phyloP scores from a whole-genome alignment of 495 filamentous ascomycete species.

The Neurospora pannonica region DNA sequence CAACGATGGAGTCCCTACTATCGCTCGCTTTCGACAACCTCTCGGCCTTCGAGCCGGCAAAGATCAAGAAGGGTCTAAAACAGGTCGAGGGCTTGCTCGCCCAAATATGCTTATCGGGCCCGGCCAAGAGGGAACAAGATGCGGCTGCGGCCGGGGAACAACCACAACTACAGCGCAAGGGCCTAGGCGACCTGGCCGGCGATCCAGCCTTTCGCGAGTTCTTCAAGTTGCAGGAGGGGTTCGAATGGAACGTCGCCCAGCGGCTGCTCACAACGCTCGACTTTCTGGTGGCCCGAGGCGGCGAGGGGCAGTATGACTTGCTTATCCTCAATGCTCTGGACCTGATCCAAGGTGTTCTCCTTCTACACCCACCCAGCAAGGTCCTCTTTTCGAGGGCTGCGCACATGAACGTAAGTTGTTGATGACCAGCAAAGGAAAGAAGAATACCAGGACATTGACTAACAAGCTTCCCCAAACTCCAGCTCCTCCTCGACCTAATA shows the following conservation, averaged over 20 bases:
- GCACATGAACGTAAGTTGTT: conserved; percentile 74
- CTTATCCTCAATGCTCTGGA: conserved; percentile 83
- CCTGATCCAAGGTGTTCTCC: conserved; percentile 79
- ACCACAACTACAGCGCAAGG: conserved; percentile 40
- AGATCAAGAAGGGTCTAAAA: conserved; percentile 87
- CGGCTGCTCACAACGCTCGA: conserved; percentile 82
- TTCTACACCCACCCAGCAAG: conserved; percentile 89
- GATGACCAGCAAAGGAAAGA: background rate
- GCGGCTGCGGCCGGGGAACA: conserved; percentile 12
- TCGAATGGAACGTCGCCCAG: conserved; percentile 94
- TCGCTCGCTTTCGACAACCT: conserved; percentile 95
- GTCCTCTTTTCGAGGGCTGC: conserved; percentile 79
- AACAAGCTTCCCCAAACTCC: background rate
- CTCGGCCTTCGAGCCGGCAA: conserved; percentile 78
- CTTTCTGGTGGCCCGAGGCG: conserved; percentile 69
- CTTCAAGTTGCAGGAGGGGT: conserved; percentile 91
- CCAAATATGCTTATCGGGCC: conserved; percentile 78
- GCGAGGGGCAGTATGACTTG: conserved; percentile 75
- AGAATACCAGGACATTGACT: background rate
- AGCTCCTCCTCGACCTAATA: conserved; percentile 86
- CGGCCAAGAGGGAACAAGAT: conserved; percentile 21
- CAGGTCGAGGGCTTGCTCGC: conserved; percentile 94
- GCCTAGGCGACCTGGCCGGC: conserved; percentile 56
- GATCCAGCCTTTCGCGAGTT: conserved; percentile 95
- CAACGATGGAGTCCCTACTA: conserved; percentile 77